A percentile compares a stretch with the other conserved stretches of the same genome.
Evolutionary conservation across 805 yeast genomes (phyloP).

Genomic region (Teunomyces tritomae): DNA sequence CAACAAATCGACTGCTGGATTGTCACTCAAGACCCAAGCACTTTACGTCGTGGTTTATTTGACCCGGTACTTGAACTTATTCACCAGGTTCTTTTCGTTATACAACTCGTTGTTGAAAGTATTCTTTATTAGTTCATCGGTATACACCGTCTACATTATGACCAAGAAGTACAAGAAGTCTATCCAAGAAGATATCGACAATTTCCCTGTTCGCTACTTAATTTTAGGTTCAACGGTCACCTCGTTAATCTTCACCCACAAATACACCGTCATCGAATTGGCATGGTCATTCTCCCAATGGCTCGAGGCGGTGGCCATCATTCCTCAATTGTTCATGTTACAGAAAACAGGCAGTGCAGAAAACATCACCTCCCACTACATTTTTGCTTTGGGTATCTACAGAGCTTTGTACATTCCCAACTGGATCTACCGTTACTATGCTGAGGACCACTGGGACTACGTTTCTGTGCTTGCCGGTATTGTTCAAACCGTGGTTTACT

Average conservation of each 20-base stretch:
- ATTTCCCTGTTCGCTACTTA: constrained; percentile 72
- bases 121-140: constrained; percentile 71
- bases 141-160: constrained; percentile 74
- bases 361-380: constrained; percentile 84
- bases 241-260: constrained; percentile 61
- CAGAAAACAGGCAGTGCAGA: constrained; percentile 89
- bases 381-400: constrained; percentile 89
- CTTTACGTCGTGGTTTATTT: constrained; percentile 72
- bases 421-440: constrained; percentile 84
- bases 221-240: constrained; percentile 57
- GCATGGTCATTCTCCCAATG: constrained; percentile 89
- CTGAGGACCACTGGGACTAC: constrained; percentile 63
- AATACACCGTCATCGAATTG: constrained; percentile 59
- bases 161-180: constrained; percentile 55
- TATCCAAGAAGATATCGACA: constrained; percentile 61
- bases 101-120: constrained; percentile 83
- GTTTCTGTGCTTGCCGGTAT: constrained; percentile 77
- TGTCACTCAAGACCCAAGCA: constrained; percentile 84
- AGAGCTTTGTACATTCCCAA: constrained; percentile 89
- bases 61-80: constrained; percentile 68
- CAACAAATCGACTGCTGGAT: constrained; percentile 71
- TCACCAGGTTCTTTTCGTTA: constrained; percentile 55
- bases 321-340: constrained; percentile 89
- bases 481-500: constrained; percentile 81
- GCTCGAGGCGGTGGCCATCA: constrained; percentile 88